Conservation (phyloP, 352 stramenopile species). For the Aphanomyces invadans region DNA sequence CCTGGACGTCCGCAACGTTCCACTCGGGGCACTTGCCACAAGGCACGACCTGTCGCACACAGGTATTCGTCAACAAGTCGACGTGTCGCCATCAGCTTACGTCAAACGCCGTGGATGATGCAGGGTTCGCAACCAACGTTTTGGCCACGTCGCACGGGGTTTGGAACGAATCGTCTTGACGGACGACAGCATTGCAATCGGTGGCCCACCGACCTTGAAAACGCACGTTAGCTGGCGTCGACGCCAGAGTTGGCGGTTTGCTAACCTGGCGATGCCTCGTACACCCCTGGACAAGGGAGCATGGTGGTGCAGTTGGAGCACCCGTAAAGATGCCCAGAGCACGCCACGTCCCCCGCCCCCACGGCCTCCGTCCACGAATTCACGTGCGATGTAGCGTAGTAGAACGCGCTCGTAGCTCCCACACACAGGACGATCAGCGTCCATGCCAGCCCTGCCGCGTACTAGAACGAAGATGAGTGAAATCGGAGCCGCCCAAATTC, state of each 20-base stretch:
- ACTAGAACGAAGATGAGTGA: conserved; percentile 31
- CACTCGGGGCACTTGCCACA: conserved; percentile 76
- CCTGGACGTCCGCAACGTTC: conserved; percentile 53
- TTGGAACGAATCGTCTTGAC: not conserved
- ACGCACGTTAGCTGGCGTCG: not conserved
- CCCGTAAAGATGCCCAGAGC: conserved; percentile 48
- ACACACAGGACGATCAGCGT: conserved; percentile 57
- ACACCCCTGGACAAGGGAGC: not conserved
- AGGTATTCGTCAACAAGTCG: not conserved
- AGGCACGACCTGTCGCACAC: conserved; percentile 25
- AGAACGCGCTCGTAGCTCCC: conserved; percentile 57
- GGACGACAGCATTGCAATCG: not conserved
- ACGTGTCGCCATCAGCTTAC: not conserved
- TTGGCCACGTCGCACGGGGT: not conserved
- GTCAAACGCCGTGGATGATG: not conserved
- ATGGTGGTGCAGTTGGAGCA: conserved; percentile 68
- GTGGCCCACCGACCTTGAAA: not conserved
- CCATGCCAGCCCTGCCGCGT: conserved; percentile 54
- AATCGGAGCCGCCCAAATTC: not conserved
- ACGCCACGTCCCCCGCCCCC: conserved; percentile 43
- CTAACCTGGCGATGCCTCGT: not conserved
- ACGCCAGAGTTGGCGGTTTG: not conserved
- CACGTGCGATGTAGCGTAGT: conserved; percentile 45
- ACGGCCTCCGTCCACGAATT: no score
- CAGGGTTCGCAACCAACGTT: not conserved